These are phyloP conservation scores for Fusarium continuum DNA, from an alignment of 2,329 filamentous ascomycete species.

Conservation along the genomic window DNA sequence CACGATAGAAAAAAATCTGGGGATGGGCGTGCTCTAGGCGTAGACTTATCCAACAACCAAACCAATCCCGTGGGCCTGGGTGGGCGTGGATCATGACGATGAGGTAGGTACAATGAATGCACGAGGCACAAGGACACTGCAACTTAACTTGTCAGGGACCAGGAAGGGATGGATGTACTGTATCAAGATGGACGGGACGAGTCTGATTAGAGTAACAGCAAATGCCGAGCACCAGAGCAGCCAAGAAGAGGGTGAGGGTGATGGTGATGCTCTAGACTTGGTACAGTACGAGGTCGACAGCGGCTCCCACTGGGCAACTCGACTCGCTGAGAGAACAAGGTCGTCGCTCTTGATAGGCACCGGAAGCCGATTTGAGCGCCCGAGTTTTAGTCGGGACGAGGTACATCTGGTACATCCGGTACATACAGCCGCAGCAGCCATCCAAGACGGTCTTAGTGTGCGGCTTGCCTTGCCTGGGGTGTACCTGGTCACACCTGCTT, in stretches of 20 bases:
- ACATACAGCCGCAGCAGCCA: conserved; percentile 42
- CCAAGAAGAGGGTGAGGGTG: neutral
- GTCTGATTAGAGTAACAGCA: neutral
- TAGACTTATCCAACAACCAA: neutral
- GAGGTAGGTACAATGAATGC: conserved; percentile 27
- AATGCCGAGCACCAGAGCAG: conserved; percentile 9
- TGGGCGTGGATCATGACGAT: conserved; percentile 18
- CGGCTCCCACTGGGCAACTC: conserved; percentile 23
- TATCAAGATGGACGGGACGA: too few relatives aligned
- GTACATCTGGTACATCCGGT: conserved; percentile 39
- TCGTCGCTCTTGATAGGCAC: neutral
- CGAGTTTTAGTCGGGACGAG: conserved; percentile 5
- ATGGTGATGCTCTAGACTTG: neutral
- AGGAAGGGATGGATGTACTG: neutral
- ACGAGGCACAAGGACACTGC: conserved; percentile 13
- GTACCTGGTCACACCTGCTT: neutral
- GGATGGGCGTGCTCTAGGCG: conserved; percentile 25
- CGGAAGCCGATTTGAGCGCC: neutral
- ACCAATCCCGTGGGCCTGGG: conserved; percentile 5
- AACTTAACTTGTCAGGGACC: conserved; percentile 6
- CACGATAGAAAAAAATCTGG: conserved; percentile 1
- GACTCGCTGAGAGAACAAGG: too few relatives aligned
- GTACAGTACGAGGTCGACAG: conserved; percentile 15
- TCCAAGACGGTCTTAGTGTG: conserved; percentile 1
- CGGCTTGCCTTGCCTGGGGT: conserved; percentile 23